Evolutionary conservation across 306 rosid species (phyloP), one percentile per base, ranked within the genome.

Genomic region (Quercus wislizeni): DNA sequence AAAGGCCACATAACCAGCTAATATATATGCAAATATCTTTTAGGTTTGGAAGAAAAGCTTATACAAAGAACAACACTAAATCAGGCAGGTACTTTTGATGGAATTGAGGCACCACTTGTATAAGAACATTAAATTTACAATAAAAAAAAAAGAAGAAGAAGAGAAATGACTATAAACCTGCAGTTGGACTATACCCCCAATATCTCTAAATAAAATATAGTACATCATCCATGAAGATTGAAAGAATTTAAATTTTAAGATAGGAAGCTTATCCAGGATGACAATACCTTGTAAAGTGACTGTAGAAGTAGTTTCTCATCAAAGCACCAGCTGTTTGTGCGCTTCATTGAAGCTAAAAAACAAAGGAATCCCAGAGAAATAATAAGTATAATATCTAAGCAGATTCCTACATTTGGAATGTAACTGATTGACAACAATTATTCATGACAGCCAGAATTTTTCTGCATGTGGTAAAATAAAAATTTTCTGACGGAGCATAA

Each of bases 211-310:
- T 83, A 35, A 65, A 31, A 3, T 8, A 25, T 20, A 35, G 30
- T 27, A 20, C 56, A 55, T 73, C 63, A 30, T 25, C 20, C 61
- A 21, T 51, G 20, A 72, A 65, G 54, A 28, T n/a, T 63, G 43
- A 59, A 62, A 41, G 55, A 68, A 82, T 55, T 52, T 56, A 30
- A 78, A 55, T 69, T 51, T 35, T 19, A 38, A 70, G 31, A 62
- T 20, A 74, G 57, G 46, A 2, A 73, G 59, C 52, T 71, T 75
- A 59, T 72, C 10, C 33, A 46, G 41, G 28, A 76, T 71, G 70
- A 79, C 69, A 80, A 83, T 90, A 94, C 98, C 98, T 91, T 91
- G 89, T 92, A 89, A 75, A 95, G 97, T 21, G 97, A 91, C 81
- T 85, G 97, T 55, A 92, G 82, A 27, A 95, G 91, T 74, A 90